Percentiles rank a stretch among this genome's conserved stretches.
phyloP scores from a whole-genome alignment of 164 flowering plant genomes.

The Hamamelis virginiana region DNA sequence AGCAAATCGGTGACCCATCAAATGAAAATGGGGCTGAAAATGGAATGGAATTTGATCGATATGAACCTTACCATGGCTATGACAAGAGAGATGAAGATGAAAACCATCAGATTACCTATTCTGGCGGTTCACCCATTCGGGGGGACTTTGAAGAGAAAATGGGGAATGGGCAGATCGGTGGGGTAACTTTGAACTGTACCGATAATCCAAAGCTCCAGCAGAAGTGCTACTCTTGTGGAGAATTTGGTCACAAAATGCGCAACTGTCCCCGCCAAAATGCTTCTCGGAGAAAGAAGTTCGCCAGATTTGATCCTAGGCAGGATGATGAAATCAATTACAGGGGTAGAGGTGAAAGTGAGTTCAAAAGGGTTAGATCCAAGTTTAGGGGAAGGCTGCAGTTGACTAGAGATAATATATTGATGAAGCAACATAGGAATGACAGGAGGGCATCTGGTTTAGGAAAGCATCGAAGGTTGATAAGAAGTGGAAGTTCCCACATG shows the following conservation, averaged over 20 bases:
- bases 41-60: constrained; percentile 41
- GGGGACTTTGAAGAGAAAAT: constrained; percentile 21
- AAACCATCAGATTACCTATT: constrained; percentile 12
- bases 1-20: constrained; percentile 19
- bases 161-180: constrained; percentile 4
- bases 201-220: constrained; percentile 17
- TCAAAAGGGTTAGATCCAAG: constrained; percentile 18
- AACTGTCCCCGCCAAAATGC: constrained; percentile 32
- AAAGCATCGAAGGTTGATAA: constrained; percentile 8
- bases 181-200: constrained; percentile 4
- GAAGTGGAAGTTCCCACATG: constrained; percentile 8
- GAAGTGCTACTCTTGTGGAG: constrained; percentile 43
- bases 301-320: constrained; percentile 20
- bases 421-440: constrained; percentile 13
- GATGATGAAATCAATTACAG: constrained; percentile 14
- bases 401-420: constrained; percentile 11
- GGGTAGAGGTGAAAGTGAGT: constrained; percentile 19
- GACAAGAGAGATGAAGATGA: constrained; percentile 31
- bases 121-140: constrained; percentile 24
- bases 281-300: constrained; percentile 19
- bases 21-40: constrained; percentile 23
- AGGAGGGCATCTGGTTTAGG: constrained; percentile 17
- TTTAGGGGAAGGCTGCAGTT: constrained; percentile 12
- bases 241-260: constrained; percentile 36
- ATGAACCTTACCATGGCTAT: constrained; percentile 40